Conservation (phyloP, 1,284 basidiomycete genomes). For the Naganishia sp. region DNA sequence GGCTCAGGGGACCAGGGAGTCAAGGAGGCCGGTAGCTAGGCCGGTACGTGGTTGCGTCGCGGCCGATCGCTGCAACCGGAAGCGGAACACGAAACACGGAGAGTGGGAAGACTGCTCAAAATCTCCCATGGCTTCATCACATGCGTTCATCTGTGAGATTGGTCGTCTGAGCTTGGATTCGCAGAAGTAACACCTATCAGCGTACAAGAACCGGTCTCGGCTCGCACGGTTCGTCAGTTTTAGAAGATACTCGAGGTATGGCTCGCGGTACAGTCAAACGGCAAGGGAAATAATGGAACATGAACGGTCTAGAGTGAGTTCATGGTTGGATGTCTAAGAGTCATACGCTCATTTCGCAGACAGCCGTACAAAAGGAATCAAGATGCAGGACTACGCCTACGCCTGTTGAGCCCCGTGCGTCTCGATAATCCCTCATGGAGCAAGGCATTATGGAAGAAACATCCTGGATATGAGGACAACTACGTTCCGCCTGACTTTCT, state of each 20-base stretch:
- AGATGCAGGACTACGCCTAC: neutral
- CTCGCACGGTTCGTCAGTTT: too few relatives aligned
- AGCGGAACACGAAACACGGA: too few relatives aligned
- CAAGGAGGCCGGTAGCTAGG: too few relatives aligned
- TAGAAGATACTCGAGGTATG: neutral
- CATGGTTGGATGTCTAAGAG: neutral
- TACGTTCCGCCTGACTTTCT: constrained; percentile 78
- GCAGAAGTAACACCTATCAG: too few relatives aligned
- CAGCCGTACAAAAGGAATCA: neutral
- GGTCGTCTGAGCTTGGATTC: too few relatives aligned
- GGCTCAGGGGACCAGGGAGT: too few relatives aligned
- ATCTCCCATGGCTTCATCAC: too few relatives aligned
- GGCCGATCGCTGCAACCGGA: too few relatives aligned
- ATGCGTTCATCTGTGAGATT: too few relatives aligned
- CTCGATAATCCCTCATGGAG: constrained; percentile 60
- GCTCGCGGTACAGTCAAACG: neutral
- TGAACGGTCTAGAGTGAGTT: constrained; percentile 6
- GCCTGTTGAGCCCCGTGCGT: constrained; percentile 4
- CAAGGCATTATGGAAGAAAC: constrained; percentile 76
- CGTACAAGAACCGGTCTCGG: too few relatives aligned
- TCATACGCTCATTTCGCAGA: neutral
- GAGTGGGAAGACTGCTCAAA: too few relatives aligned
- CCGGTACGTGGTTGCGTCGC: too few relatives aligned
- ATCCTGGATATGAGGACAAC: constrained; percentile 76
- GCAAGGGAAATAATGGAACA: constrained; percentile 5